These are phyloP conservation scores for Cydonia oblonga DNA, from an alignment of 331 rosid genomes.

Conservation along the genomic window DNA sequence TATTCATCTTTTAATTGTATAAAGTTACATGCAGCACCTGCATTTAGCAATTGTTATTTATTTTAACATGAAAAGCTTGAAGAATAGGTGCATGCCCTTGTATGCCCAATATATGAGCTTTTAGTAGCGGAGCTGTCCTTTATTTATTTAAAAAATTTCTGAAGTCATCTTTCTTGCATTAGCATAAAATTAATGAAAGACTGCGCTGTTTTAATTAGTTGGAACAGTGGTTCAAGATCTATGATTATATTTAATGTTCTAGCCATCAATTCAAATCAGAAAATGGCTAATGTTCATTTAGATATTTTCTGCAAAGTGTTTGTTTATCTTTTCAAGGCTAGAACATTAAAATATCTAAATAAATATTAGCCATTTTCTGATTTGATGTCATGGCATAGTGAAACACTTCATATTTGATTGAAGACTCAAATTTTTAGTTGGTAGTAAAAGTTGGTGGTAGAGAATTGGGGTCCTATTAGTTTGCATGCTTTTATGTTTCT, in stretches of 20 bases:
- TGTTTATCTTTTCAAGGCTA: neutral
- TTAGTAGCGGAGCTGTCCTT: neutral
- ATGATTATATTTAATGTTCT: neutral
- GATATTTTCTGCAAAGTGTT: neutral
- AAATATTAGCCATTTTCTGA: neutral
- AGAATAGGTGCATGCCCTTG: neutral
- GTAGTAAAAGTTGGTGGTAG: neutral
- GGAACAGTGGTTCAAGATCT: neutral
- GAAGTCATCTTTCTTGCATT: neutral
- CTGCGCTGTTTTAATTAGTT: neutral
- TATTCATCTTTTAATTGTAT: constrained; percentile 1
- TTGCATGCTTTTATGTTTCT: neutral
- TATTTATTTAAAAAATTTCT: neutral
- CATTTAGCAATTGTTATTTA: neutral
- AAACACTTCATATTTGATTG: neutral
- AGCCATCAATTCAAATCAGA: neutral
- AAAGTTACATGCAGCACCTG: neutral
- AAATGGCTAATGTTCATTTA: neutral
- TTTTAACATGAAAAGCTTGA: neutral
- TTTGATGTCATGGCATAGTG: neutral
- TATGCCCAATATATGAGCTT: neutral
- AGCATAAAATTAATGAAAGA: neutral
- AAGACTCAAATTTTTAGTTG: neutral
- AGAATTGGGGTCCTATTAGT: neutral
- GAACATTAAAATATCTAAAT: neutral